These are phyloP conservation scores for Barnettozyma sucrosica DNA, from an alignment of 805 yeast genomes.

Conservation along the genomic window DNA sequence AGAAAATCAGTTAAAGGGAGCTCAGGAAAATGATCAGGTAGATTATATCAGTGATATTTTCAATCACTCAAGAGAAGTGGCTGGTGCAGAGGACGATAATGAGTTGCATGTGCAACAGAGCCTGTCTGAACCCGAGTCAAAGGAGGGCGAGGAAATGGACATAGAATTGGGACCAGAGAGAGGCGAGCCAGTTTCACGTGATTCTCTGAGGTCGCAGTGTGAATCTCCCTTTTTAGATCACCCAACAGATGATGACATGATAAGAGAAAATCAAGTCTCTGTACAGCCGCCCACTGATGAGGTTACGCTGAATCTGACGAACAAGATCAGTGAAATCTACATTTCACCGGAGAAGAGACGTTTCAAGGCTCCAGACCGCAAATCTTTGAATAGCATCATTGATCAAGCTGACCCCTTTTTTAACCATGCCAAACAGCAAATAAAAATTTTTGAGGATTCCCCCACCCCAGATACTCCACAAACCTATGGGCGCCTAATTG, in stretches of 20 bases:
- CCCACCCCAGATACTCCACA: not conserved
- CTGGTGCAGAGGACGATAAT: conserved; percentile 3
- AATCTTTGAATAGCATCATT: conserved; percentile 18
- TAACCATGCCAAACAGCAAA: conserved; percentile 13
- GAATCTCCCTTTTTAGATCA: conserved; percentile 22
- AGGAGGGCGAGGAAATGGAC: conserved; percentile 3
- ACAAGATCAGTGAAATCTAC: conserved; percentile 18
- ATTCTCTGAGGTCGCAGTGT: not conserved
- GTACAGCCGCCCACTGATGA: conserved; percentile 16
- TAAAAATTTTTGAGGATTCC: conserved; percentile 23
- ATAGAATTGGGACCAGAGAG: not conserved
- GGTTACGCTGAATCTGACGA: conserved; percentile 17
- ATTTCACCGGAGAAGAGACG: conserved; percentile 22
- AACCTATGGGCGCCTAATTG: conserved; percentile 15
- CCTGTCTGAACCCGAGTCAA: conserved; percentile 1
- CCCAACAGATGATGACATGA: conserved; percentile 12
- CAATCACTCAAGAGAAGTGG: conserved; percentile 5
- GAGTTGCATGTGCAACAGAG: not conserved
- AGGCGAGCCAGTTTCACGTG: conserved; percentile 5
- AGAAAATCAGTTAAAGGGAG: conserved; percentile 1
- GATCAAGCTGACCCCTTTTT: conserved; percentile 23
- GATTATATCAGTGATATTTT: conserved; percentile 23
- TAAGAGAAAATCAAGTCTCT: not conserved
- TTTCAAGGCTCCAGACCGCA: conserved; percentile 10
- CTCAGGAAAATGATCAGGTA: conserved; percentile 4